Evolutionary conservation across 495 filamentous ascomycete genomes (phyloP).

Genomic region (Amniculicola lignicola): DNA sequence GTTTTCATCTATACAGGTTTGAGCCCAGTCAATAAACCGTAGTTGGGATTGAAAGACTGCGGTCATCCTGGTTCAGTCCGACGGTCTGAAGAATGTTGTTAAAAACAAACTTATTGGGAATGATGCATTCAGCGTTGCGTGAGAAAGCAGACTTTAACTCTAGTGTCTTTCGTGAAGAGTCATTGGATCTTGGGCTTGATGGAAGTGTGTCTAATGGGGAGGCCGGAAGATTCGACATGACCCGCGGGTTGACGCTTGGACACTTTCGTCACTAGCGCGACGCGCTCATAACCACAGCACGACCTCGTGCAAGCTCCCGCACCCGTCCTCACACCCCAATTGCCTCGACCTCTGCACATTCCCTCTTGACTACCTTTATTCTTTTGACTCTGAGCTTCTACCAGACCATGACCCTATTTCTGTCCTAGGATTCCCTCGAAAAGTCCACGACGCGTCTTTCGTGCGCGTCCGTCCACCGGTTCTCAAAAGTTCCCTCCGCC

Average conservation of each 20-base stretch:
- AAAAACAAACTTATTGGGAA: not conserved
- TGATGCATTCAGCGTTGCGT: not conserved
- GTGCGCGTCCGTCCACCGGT: constrained; percentile 10
- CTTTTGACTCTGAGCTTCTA: not conserved
- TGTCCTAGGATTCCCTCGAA: not conserved
- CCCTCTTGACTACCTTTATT: constrained; percentile 5
- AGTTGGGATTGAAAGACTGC: constrained; percentile 51
- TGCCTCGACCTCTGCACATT: constrained; percentile 5
- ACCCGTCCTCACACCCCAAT: constrained; percentile 14
- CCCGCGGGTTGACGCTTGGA: too few relatives aligned
- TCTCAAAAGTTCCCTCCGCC: constrained; percentile 1
- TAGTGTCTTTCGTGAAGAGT: too few relatives aligned
- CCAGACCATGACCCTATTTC: not conserved
- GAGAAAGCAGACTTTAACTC: not conserved
- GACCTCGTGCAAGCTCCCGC: constrained; percentile 9
- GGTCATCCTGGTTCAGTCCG: too few relatives aligned
- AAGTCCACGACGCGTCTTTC: constrained; percentile 17
- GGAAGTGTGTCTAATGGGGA: too few relatives aligned
- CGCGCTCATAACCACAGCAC: constrained; percentile 5
- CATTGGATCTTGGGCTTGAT: too few relatives aligned
- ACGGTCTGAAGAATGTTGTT: constrained; percentile 23
- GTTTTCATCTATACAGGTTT: constrained; percentile 59
- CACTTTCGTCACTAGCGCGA: too few relatives aligned
- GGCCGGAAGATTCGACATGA: too few relatives aligned
- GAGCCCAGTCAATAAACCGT: constrained; percentile 58